Evolutionary conservation across 495 filamentous ascomycete genomes (phyloP).

Genomic region (Xeromyces bisporus): DNA sequence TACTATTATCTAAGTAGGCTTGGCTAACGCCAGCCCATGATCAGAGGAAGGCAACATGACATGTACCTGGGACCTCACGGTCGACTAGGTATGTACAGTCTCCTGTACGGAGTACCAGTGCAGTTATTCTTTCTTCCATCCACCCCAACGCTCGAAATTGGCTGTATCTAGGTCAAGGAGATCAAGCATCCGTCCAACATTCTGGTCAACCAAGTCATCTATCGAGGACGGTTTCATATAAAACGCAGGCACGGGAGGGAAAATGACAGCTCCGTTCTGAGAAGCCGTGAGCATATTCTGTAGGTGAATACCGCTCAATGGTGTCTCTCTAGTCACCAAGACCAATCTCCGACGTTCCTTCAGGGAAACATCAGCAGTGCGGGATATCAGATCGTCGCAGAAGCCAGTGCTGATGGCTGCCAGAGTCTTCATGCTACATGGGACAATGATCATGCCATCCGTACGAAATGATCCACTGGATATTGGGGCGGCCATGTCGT

Average conservation of each 20-base stretch:
- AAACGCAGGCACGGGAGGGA: conserved; percentile 27
- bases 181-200: conserved; percentile 28
- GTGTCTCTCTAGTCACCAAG: conserved; percentile 26
- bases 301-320: conserved; percentile 29
- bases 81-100: too few relatives aligned
- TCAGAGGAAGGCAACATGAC: too few relatives aligned
- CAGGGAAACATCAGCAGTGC: conserved; percentile 29
- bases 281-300: conserved; percentile 27
- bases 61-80: too few relatives aligned
- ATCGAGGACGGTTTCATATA: conserved; percentile 19
- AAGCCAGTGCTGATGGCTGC: conserved; percentile 15
- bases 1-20: too few relatives aligned
- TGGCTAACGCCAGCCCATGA: too few relatives aligned
- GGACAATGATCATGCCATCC: conserved; percentile 26
- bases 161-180: conserved; percentile 27
- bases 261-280: conserved; percentile 21
- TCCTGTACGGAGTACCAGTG: too few relatives aligned
- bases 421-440: conserved; percentile 27
- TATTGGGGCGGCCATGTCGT: conserved; percentile 21
- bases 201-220: conserved; percentile 26
- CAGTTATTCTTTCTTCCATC: too few relatives aligned
- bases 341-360: conserved; percentile 28
- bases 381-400: conserved; percentile 29
- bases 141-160: conserved; percentile 25
- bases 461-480: conserved; percentile 20